Evolutionary conservation across 2,329 filamentous ascomycete genomes (phyloP).

Genomic region (Remersonia thermophila): DNA sequence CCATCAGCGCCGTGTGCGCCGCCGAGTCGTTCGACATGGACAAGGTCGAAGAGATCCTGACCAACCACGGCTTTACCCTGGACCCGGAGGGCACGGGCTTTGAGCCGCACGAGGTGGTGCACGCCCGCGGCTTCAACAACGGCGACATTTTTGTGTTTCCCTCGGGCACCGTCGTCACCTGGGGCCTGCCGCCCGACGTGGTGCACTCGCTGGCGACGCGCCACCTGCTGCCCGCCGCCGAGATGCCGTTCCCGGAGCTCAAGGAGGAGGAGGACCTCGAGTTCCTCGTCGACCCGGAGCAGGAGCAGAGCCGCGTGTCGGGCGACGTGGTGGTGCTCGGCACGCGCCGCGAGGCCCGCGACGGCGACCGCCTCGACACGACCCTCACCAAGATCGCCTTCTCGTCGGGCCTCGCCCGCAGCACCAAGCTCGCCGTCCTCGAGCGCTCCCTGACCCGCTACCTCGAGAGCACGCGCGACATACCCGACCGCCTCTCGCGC

Average conservation of each 20-base stretch:
- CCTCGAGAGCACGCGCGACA: conserved; percentile 73
- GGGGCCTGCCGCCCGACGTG: conserved; percentile 70
- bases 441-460: conserved; percentile 74
- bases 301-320: conserved; percentile 64
- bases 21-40: conserved; percentile 55
- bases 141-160: conserved; percentile 95
- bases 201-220: conserved; percentile 57
- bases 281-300: conserved; percentile 61
- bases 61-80: conserved; percentile 46
- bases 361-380: conserved; percentile 37
- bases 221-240: conserved; percentile 63
- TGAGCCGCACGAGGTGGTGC: conserved; percentile 49
- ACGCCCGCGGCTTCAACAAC: conserved; percentile 47
- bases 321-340: conserved; percentile 85
- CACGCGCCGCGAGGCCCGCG: conserved; percentile 47
- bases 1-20: conserved; percentile 48
- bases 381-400: conserved; percentile 92
- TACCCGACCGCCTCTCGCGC: conserved; percentile 64
- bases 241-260: conserved; percentile 55
- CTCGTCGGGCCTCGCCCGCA: conserved; percentile 82
- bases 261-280: conserved; percentile 85
- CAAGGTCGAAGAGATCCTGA: conserved; percentile 43
- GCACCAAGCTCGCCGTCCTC: conserved; percentile 85
- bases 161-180: conserved; percentile 84
- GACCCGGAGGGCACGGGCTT: conserved; percentile 51